phyloP scores from a whole-genome alignment of 768 basidiomycete species.

The Xanthoconium purpureum region DNA sequence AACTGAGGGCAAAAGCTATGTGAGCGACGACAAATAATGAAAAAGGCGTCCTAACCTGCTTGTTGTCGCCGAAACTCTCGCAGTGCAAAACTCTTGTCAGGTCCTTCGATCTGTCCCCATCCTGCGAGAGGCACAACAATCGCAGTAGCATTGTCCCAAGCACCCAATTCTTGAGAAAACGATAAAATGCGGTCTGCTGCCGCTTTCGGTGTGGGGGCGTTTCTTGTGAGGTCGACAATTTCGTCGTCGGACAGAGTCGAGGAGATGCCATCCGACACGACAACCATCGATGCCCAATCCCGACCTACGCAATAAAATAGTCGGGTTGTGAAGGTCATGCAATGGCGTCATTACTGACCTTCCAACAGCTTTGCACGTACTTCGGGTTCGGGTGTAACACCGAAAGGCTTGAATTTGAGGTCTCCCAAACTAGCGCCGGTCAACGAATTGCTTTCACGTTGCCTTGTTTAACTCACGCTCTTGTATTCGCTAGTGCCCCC shows the following conservation, averaged over 20 bases:
- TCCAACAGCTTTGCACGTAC: constrained; percentile 71
- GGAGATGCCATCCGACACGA: constrained; percentile 93
- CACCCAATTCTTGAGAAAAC: constrained; percentile 82
- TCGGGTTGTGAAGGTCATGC: not conserved
- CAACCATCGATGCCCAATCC: constrained; percentile 82
- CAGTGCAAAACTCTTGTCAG: constrained; percentile 78
- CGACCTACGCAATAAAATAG: constrained; percentile 45
- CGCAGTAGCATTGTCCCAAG: constrained; percentile 86
- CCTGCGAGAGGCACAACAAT: constrained; percentile 90
- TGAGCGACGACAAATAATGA: constrained; percentile 1
- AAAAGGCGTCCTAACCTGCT: constrained; percentile 43
- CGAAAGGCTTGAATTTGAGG: constrained; percentile 82
- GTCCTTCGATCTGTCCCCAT: constrained; percentile 80
- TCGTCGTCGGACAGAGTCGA: constrained; percentile 92
- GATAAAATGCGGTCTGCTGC: constrained; percentile 83
- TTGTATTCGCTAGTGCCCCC: constrained; percentile 89
- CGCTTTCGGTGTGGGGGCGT: constrained; percentile 62
- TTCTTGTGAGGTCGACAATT: constrained; percentile 84
- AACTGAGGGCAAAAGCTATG: constrained; percentile 34
- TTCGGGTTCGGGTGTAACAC: constrained; percentile 92
- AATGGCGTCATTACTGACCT: constrained; percentile 42
- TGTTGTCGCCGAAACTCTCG: constrained; percentile 74
- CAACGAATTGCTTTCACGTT: not conserved
- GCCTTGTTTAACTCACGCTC: constrained; percentile 54
- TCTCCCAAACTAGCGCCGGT: constrained; percentile 69